Percentiles rank a stretch among this genome's conserved stretches.
Conservation (phyloP, 805 yeast species). For the Tetrapisispora fleetii region DNA sequence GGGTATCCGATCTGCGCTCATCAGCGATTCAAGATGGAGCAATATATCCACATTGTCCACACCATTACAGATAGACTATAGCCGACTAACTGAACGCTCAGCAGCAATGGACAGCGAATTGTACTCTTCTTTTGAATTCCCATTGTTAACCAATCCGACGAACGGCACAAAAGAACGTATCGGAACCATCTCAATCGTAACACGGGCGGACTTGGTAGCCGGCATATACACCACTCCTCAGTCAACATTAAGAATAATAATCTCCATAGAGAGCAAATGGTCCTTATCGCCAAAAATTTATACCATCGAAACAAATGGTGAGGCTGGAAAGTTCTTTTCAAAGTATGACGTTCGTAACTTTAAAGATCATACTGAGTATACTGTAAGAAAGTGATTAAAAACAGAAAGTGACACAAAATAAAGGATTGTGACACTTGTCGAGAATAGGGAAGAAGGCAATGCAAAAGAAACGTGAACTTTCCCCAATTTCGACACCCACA, state of each 20-base stretch:
- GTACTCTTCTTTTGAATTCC: slow-evolving; percentile 12
- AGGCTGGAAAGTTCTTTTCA: slow-evolving; percentile 10
- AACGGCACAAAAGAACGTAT: slow-evolving; percentile 11
- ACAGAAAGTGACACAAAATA: neutral
- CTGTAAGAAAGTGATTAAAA: slow-evolving; percentile 2
- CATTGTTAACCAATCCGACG: slow-evolving; percentile 7
- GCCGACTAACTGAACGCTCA: slow-evolving; percentile 5
- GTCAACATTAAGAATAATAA: slow-evolving; percentile 12
- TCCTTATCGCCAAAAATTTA: slow-evolving; percentile 11
- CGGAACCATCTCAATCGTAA: slow-evolving; percentile 2
- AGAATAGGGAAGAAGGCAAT: no score
- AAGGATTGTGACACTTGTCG: neutral
- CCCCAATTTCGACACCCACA: no score
- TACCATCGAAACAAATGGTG: slow-evolving; percentile 14
- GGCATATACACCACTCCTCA: neutral
- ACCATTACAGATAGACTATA: slow-evolving; percentile 7
- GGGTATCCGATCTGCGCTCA: slow-evolving; percentile 15
- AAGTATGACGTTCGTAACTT: slow-evolving; percentile 10
- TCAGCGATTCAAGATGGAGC: slow-evolving; percentile 9
- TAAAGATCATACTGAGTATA: slow-evolving; percentile 18
- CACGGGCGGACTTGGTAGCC: neutral
- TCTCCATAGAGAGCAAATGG: slow-evolving; percentile 9
- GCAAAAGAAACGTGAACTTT: no score
- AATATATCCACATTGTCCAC: slow-evolving; percentile 2
- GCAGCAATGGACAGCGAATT: slow-evolving; percentile 7